Conservation (phyloP, 1,284 basidiomycete genomes). For the Papiliotrema flavescens region DNA sequence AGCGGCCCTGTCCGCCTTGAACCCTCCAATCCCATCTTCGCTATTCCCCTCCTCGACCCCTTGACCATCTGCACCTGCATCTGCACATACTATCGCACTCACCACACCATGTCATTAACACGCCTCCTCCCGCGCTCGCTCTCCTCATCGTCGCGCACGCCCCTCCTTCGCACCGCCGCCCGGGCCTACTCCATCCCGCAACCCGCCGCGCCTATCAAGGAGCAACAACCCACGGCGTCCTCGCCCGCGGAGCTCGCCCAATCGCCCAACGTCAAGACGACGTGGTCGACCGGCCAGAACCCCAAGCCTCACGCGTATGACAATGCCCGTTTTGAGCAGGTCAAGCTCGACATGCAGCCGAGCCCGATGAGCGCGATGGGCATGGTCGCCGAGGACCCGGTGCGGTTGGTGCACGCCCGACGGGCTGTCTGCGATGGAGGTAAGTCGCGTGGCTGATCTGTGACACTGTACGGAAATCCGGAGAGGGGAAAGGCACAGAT, state of each 20-base stretch:
- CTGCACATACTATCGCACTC: not conserved
- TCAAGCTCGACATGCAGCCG: slow-evolving; percentile 78
- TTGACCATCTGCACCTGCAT: not conserved
- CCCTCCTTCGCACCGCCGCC: not conserved
- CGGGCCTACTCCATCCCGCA: slow-evolving; percentile 7
- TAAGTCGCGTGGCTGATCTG: slow-evolving; percentile 50
- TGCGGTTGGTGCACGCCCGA: slow-evolving; percentile 72
- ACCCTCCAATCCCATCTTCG: not conserved
- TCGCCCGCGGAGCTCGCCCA: slow-evolving; percentile 52
- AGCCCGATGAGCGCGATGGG: slow-evolving; percentile 88
- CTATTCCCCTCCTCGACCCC: not conserved
- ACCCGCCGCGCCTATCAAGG: slow-evolving; percentile 17
- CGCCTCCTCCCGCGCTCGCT: slow-evolving; percentile 1
- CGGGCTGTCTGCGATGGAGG: slow-evolving; percentile 92
- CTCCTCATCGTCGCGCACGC: not conserved
- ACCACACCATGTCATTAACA: slow-evolving; percentile 3
- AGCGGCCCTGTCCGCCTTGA: too few species aligned
- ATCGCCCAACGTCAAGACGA: slow-evolving; percentile 70
- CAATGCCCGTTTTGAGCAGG: slow-evolving; percentile 76
- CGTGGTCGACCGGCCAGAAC: slow-evolving; percentile 73
- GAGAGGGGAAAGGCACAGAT: too few species aligned
- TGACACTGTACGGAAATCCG: too few species aligned
- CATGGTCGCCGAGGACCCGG: slow-evolving; percentile 78
- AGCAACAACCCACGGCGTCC: slow-evolving; percentile 20
- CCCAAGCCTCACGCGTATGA: slow-evolving; percentile 41